Evolutionary conservation across 2,329 filamentous ascomycete species (phyloP).

Genomic region (Peltaster fructicola): DNA sequence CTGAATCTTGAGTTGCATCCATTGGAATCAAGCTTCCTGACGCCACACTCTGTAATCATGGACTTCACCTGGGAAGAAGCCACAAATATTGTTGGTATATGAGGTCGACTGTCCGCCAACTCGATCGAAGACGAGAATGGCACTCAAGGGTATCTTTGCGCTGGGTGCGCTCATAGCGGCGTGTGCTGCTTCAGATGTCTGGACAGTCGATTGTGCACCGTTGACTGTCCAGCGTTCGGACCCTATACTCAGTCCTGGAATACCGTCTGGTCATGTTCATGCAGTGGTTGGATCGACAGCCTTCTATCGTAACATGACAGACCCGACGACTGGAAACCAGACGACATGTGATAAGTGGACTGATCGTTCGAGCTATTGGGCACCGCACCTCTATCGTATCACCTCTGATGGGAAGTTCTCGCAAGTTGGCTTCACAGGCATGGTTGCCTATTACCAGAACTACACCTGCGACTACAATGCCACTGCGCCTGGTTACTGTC

Average conservation of each 20-base stretch:
- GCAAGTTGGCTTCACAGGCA: slow-evolving; percentile 28
- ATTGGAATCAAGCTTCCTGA: no score
- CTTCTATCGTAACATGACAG: slow-evolving; percentile 4
- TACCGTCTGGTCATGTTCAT: slow-evolving; percentile 46
- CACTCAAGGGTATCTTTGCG: no score
- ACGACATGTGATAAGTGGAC: slow-evolving; percentile 4
- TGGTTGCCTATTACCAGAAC: slow-evolving; percentile 45
- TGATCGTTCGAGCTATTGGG: slow-evolving; percentile 48
- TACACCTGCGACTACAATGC: slow-evolving; percentile 4
- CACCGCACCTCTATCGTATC: slow-evolving; percentile 51
- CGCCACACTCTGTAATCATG: no score
- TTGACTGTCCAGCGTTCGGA: slow-evolving; percentile 34
- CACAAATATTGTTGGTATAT: no score
- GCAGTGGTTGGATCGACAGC: slow-evolving; percentile 46
- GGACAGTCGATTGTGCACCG: slow-evolving; percentile 4
- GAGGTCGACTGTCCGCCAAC: no score
- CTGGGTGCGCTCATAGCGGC: no score
- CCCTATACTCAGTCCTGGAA: slow-evolving; percentile 48
- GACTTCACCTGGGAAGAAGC: no score
- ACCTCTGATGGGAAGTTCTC: slow-evolving; percentile 32
- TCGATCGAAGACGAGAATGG: no score
- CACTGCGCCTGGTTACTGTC: slow-evolving; percentile 3
- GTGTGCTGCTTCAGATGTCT: slow-evolving; percentile 3
- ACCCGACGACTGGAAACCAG: slow-evolving; percentile 1
- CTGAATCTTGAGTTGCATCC: no score